Percentiles rank a stretch among this genome's conserved stretches.
These are phyloP conservation scores for Ophiosphaerella korrae DNA, from an alignment of 2,329 filamentous ascomycete genomes.

Conservation along the genomic window DNA sequence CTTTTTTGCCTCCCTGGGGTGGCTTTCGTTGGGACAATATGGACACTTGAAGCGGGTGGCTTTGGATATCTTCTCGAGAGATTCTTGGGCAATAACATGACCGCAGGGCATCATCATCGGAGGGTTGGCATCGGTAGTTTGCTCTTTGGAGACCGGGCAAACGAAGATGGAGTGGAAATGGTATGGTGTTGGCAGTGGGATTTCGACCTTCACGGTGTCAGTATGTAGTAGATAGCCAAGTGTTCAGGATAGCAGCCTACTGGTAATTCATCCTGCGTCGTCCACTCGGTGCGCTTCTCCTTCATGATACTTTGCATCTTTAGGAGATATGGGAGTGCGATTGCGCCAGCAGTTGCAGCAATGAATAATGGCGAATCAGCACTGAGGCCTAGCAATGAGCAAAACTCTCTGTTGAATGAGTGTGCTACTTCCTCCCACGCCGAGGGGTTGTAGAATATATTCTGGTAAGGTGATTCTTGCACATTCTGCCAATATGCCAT, in stretches of 20 bases:
- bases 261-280: conserved; percentile 84
- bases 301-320: conserved; percentile 89
- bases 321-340: conserved; percentile 84
- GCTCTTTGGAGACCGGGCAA: conserved; percentile 95
- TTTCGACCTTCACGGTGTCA: conserved; percentile 59
- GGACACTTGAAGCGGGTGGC: conserved; percentile 88
- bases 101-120: conserved; percentile 97
- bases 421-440: conserved; percentile 82
- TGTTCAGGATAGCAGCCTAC: conserved; percentile 58
- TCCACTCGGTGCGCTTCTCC: conserved; percentile 93
- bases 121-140: conserved; percentile 89
- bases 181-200: conserved; percentile 67
- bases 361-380: conserved; percentile 93
- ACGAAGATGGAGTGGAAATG: conserved; percentile 96
- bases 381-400: conserved; percentile 84
- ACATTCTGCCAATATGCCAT: conserved; percentile 81
- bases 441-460: conserved; percentile 74
- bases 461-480: conserved; percentile 74
- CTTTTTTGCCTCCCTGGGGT: conserved; percentile 69
- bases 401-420: conserved; percentile 95
- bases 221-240: background rate
- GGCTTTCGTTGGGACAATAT: conserved; percentile 87
- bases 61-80: conserved; percentile 78
- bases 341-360: conserved; percentile 87
- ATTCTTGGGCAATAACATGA: conserved; percentile 89